phyloP scores from a whole-genome alignment of 1,284 basidiomycete genomes.

The Cutaneotrichosporon mucoides region DNA sequence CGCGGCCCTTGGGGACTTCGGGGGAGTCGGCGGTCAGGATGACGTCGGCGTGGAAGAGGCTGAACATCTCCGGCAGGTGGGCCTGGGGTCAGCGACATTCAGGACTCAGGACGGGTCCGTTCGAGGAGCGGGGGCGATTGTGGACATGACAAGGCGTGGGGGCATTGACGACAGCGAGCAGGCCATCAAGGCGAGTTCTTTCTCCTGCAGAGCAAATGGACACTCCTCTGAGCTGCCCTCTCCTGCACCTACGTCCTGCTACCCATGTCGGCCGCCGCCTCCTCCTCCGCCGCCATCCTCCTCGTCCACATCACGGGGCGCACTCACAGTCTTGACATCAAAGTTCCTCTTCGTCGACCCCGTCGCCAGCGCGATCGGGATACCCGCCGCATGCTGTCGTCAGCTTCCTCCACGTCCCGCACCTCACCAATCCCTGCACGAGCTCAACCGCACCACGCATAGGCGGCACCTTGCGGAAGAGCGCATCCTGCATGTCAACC shows the following conservation, averaged over 20 bases:
- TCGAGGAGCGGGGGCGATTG: too few species aligned
- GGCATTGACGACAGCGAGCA: too few species aligned
- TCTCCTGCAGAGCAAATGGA: too few species aligned
- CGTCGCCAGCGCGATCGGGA: slow-evolving; percentile 49
- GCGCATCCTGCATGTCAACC: slow-evolving; percentile 36
- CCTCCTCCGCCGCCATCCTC: too few species aligned
- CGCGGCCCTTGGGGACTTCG: slow-evolving; percentile 42
- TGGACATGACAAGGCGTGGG: too few species aligned
- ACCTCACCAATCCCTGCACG: slow-evolving; percentile 38
- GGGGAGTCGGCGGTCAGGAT: slow-evolving; percentile 47
- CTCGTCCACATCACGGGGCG: too few species aligned
- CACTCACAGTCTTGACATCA: slow-evolving; percentile 43
- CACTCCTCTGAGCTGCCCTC: too few species aligned
- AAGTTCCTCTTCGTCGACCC: slow-evolving; percentile 40
- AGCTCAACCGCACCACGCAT: slow-evolving; percentile 46
- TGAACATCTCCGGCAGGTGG: slow-evolving; percentile 49
- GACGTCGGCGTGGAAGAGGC: slow-evolving; percentile 37
- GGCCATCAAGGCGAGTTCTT: too few species aligned
- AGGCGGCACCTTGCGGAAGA: slow-evolving; percentile 42
- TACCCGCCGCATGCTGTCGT: slow-evolving; percentile 36
- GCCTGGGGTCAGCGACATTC: slow-evolving; percentile 30
- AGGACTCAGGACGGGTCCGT: too few species aligned
- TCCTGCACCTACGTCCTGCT: too few species aligned
- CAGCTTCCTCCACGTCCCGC: slow-evolving; percentile 7
- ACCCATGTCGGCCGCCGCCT: too few species aligned